Conservation (phyloP, 768 basidiomycete genomes). For the Calocera viscosa region DNA sequence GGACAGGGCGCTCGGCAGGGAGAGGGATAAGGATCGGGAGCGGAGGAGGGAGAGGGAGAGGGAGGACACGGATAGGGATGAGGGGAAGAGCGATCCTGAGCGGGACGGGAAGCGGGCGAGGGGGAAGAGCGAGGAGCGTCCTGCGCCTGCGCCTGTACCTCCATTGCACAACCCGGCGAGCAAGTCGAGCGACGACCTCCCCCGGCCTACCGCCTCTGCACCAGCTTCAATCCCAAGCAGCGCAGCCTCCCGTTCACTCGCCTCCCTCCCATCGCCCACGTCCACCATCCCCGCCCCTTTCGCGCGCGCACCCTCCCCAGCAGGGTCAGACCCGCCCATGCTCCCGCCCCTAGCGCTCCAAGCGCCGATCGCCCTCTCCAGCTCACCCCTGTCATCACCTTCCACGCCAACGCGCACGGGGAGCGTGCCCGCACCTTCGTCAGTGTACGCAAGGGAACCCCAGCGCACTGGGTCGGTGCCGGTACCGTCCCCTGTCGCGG, state of each 20-base stretch:
- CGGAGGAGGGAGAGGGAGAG: background rate
- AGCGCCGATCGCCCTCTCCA: background rate
- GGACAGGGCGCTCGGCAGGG: constrained; percentile 39
- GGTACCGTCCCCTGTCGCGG: constrained; percentile 31
- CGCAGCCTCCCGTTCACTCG: background rate
- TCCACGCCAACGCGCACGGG: no score
- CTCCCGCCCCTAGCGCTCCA: background rate
- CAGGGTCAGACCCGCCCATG: constrained; percentile 13
- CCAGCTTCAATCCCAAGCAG: background rate
- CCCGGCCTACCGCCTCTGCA: background rate
- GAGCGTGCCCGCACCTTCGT: no score
- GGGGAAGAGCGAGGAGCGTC: background rate
- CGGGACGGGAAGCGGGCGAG: background rate
- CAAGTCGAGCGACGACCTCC: background rate
- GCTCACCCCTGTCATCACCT: background rate
- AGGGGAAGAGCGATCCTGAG: background rate
- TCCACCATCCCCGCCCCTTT: constrained; percentile 32
- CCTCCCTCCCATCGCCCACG: constrained; percentile 27
- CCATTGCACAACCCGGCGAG: no score
- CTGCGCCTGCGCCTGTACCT: no score
- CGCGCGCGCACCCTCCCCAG: constrained; percentile 10
- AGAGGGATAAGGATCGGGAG: background rate
- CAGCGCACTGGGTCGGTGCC: constrained; percentile 10
- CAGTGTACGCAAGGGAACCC: no score
- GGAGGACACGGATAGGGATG: background rate